Percentiles rank a stretch among this genome's conserved stretches.
These are phyloP conservation scores for Erodium chrysanthum DNA, from an alignment of 441 rosid species.

Conservation along the genomic window DNA sequence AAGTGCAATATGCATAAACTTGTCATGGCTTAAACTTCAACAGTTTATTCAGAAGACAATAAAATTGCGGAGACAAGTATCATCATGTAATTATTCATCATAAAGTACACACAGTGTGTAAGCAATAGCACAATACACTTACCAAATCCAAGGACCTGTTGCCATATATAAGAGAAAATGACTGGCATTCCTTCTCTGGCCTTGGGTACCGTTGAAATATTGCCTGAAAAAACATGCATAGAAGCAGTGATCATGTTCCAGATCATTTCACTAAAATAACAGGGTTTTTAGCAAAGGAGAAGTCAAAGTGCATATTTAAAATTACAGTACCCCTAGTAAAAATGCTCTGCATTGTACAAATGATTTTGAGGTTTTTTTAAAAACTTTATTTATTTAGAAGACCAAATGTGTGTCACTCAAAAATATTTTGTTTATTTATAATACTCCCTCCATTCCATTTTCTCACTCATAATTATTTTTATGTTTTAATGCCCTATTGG, in stretches of 20 bases:
- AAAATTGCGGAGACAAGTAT: background rate
- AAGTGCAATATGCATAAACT: background rate
- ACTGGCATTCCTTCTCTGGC: slow-evolving; percentile 96
- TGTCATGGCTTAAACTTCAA: background rate
- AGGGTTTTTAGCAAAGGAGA: background rate
- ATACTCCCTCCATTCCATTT: no score
- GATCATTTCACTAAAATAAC: background rate
- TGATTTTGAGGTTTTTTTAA: background rate
- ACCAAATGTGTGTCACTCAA: no score
- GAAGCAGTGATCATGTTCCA: background rate
- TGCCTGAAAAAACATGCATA: slow-evolving; percentile 42
- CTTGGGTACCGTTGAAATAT: slow-evolving; percentile 94
- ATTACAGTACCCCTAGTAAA: background rate
- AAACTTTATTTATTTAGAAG: background rate
- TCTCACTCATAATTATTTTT: no score
- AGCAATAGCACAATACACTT: slow-evolving; percentile 20
- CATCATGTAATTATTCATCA: background rate
- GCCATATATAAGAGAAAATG: slow-evolving; percentile 78
- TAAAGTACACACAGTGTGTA: background rate
- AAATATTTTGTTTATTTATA: no score
- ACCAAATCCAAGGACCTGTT: slow-evolving; percentile 92
- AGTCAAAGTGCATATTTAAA: background rate
- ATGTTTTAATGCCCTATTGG: background rate
- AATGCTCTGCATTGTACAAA: background rate
- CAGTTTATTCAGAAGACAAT: background rate